Evolutionary conservation across 805 yeast species (phyloP).

Genomic region (Saccharomyces mikatae): DNA sequence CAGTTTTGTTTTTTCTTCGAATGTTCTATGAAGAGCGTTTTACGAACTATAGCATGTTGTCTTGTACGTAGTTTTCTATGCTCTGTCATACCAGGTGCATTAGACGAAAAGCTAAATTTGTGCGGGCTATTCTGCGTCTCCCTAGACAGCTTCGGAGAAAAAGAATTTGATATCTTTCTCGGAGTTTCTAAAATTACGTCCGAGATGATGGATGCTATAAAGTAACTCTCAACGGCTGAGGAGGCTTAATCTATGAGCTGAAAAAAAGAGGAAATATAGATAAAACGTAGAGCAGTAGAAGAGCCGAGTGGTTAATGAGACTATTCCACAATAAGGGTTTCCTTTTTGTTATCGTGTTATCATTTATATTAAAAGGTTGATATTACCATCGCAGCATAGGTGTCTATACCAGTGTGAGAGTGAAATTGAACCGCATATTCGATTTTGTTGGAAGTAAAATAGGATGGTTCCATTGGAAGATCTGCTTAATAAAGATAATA

Average conservation of each 20-base stretch:
- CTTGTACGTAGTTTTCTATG: neutral
- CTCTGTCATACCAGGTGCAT: neutral
- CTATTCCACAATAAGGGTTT: neutral
- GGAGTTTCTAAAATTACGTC: neutral
- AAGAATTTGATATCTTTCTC: neutral
- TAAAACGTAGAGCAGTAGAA: neutral
- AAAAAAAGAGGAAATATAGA: neutral
- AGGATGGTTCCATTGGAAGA: constrained; percentile 1
- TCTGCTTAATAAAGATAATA: constrained; percentile 1
- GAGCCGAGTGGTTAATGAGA: neutral
- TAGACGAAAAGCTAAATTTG: neutral
- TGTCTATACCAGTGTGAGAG: neutral
- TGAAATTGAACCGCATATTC: neutral
- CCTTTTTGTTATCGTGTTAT: neutral
- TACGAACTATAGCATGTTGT: neutral
- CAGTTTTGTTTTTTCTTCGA: neutral
- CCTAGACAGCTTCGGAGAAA: neutral
- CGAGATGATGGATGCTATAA: neutral
- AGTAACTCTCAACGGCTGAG: neutral
- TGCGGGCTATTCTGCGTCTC: neutral
- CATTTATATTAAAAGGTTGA: neutral
- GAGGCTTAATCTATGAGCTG: neutral
- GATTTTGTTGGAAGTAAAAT: neutral
- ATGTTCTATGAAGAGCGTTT: neutral
- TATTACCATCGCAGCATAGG: neutral